Evolutionary conservation across 2,329 filamentous ascomycete species (phyloP), one percentile per base, ranked within the genome.

Genomic region (Fusarium luffae): DNA sequence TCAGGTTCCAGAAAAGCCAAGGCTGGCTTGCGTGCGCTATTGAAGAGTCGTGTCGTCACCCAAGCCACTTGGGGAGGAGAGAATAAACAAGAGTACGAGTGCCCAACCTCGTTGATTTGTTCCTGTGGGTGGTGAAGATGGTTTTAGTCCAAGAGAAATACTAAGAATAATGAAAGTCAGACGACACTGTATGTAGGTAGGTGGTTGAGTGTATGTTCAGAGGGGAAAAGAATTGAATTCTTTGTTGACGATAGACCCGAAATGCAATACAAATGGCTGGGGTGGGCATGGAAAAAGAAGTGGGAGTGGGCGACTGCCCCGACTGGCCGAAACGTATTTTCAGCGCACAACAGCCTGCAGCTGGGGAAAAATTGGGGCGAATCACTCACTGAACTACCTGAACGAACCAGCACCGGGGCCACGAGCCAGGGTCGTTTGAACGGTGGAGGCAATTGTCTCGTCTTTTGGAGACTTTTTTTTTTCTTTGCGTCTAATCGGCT

Each of bases 21-120:
- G 68, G 56, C 60, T 61, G 68, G 68, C 68, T 56, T 71, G 59
- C 60, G 65, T 71, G 69, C 68, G 64, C 68, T 71, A 71, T 66
- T 59, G 64, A 50, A 50, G 41, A 70, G 68, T 71, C 56, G 68
- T 71, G 68, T 71, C 68, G 68, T 71, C 68, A 71, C 68, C 42
- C 56, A 69, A 69, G 69, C 60, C 68, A 59, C 52, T 68, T 57
- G 32, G 27, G 56, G 23, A 48, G 44, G 51, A 51, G 48, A 44
- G 40, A 61, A 61, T 63, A 34, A 65, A 54, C 61, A 65, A 50
- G 54, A 51, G 60, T 44, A 51, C 58, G 47, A 48, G 54, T 40
- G 28, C 63, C 68, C 63, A 71, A 40, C 68, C 59, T 58, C 68
- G 61, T 30, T 50, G 37, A 16, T 43, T 47, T 23, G 8, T 58